These are phyloP conservation scores for Candida schatavii DNA, from an alignment of 805 yeast genomes.

Conservation along the genomic window DNA sequence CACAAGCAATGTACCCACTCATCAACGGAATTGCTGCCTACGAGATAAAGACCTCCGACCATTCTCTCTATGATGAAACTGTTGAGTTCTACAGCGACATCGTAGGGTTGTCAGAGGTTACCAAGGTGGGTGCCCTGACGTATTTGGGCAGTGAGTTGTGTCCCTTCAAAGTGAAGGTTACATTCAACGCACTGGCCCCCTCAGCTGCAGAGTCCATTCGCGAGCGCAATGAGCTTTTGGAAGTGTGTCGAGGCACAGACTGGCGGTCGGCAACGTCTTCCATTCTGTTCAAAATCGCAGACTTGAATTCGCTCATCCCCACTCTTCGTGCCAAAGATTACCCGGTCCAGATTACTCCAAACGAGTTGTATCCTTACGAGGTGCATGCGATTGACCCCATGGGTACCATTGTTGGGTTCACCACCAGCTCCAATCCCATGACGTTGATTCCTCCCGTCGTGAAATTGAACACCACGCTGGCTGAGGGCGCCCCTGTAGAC, in stretches of 20 bases:
- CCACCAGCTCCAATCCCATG: slow-evolving; percentile 57
- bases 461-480: slow-evolving; percentile 18
- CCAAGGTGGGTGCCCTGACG: slow-evolving; percentile 15
- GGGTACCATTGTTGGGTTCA: slow-evolving; percentile 79
- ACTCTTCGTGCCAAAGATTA: slow-evolving; percentile 25
- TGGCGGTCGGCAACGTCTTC: slow-evolving; percentile 49
- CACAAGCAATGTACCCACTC: slow-evolving; percentile 3
- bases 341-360: slow-evolving; percentile 63
- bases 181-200: slow-evolving; percentile 14
- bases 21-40: slow-evolving; percentile 56
- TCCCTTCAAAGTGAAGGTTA: slow-evolving; percentile 19
- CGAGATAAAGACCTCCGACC: slow-evolving; percentile 51
- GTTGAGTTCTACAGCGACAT: slow-evolving; percentile 55
- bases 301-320: slow-evolving; percentile 36
- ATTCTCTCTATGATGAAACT: slow-evolving; percentile 42
- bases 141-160: slow-evolving; percentile 23
- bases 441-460: slow-evolving; percentile 44
- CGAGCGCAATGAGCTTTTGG: slow-evolving; percentile 11
- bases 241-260: slow-evolving; percentile 32
- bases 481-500: background rate
- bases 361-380: slow-evolving; percentile 71
- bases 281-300: slow-evolving; percentile 44
- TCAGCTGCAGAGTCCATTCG: slow-evolving; percentile 17
- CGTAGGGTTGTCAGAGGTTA: slow-evolving; percentile 27
- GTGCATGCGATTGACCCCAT: slow-evolving; percentile 79